A percentile compares a stretch with the other conserved stretches of the same genome.
These are phyloP conservation scores for Elaeis oleifera DNA, from an alignment of 202 grass and related monocot genomes.

Conservation along the genomic window DNA sequence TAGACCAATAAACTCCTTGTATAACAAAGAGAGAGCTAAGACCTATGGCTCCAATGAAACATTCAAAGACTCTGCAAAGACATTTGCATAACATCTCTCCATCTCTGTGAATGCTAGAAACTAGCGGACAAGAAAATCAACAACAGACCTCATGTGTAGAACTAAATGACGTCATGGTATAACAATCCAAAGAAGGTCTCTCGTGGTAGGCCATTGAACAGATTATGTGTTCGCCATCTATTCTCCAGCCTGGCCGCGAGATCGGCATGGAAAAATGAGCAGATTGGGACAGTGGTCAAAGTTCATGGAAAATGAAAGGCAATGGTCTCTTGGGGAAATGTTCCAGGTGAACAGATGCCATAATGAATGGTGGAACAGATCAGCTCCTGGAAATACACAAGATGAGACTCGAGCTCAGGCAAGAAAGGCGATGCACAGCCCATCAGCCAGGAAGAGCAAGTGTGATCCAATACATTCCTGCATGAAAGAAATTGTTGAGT, in stretches of 20 bases:
- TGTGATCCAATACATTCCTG: slow-evolving; percentile 71
- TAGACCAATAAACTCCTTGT: slow-evolving; percentile 3
- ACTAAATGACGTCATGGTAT: slow-evolving; percentile 63
- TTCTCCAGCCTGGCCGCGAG: slow-evolving; percentile 65
- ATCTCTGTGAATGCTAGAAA: slow-evolving; percentile 41
- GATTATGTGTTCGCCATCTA: slow-evolving; percentile 58
- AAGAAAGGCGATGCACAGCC: slow-evolving; percentile 73
- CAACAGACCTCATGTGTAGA: slow-evolving; percentile 69
- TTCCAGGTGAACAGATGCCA: slow-evolving; percentile 75
- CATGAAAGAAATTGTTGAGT: slow-evolving; percentile 99
- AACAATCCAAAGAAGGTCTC: slow-evolving; percentile 40
- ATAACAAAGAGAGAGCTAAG: background rate
- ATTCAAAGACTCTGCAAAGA: slow-evolving; percentile 24
- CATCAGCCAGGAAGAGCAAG: slow-evolving; percentile 90
- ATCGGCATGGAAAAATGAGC: slow-evolving; percentile 59
- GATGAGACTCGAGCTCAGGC: slow-evolving; percentile 46
- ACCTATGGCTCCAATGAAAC: background rate
- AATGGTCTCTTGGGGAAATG: slow-evolving; percentile 54
- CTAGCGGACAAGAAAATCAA: slow-evolving; percentile 41
- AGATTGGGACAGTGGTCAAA: slow-evolving; percentile 39
- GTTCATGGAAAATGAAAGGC: slow-evolving; percentile 56
- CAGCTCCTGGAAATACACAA: slow-evolving; percentile 69
- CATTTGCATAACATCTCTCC: slow-evolving; percentile 11
- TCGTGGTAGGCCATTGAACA: slow-evolving; percentile 43
- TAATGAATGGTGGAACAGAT: slow-evolving; percentile 35